Base-by-base conservation (phyloP, 495 filamentous ascomycete genomes). In the Talaromyces borbonicus region DNA sequence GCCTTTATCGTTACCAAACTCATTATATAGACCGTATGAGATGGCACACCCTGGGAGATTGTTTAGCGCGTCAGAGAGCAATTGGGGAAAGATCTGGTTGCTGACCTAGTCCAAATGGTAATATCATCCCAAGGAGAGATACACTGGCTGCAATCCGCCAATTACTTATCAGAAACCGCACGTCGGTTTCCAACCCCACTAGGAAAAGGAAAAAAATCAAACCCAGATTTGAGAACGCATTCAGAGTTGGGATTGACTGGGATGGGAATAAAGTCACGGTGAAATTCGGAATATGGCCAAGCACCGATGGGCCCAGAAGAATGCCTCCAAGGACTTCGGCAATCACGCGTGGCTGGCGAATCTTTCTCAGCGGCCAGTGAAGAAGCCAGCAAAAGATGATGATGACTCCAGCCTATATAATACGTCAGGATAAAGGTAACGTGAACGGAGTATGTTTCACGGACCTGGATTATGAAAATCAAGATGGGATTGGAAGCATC, bases 291-390 rank as follows among this genome's bases (percentile, higher is more conserved):
- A 93, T 85, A 24, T 80, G 79, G 51, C 86, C 85, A 73, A 94
- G 74, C 15, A 93, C 87, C 1, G 85, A 87, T 5, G 87, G 90
- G 30, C 90, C 92, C 7, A 98, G 72, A 4, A 98, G 57, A 55
- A 98, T 89, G 45, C 92, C 92, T 18, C 83, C 90, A 49, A 98
- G 83, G 31, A 98, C 87, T 74, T 97, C 92, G 32, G 92, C 87
- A 54, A 98, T 98, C 48, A 97, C 90, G 48, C 84, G 79, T 37
- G 90, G 90, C 58, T 97, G 90, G 45, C 85, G 83, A 36, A 96
- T 67, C 56, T 83, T 85, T 44, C 86, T 88, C 7, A 97, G 75
- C 18, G 90, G 92, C 54, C 69, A 85, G 53, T 89, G 84, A 29
- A 97, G 73, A 27, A 93, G 53, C 33, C 87, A 84, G 61, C 87